phyloP scores from a whole-genome alignment of 345 rosid species.

The Pugionium cornutum region DNA sequence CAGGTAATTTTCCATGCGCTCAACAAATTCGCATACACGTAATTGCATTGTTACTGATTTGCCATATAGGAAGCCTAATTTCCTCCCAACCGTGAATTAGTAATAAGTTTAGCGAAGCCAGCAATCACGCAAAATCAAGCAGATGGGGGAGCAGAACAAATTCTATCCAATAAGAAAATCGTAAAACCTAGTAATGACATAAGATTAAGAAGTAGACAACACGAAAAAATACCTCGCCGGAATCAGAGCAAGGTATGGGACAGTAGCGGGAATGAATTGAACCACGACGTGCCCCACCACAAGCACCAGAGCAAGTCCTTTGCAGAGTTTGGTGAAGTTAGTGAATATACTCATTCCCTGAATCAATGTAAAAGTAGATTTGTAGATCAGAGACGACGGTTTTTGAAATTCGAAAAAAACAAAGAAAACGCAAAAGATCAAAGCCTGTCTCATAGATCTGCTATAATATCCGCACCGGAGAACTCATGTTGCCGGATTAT shows the following conservation, averaged over 20 bases:
- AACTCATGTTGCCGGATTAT: conserved; percentile 45
- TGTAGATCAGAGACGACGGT: conserved; percentile 4
- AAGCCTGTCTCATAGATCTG: conserved; percentile 26
- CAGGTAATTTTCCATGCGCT: too few relatives aligned
- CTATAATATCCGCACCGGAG: conserved; percentile 37
- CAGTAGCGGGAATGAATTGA: conserved; percentile 73
- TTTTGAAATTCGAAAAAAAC: not conserved
- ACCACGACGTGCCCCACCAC: conserved; percentile 74
- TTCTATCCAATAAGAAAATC: conserved; percentile 2
- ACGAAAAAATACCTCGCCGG: conserved; percentile 66
- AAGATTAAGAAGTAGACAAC: too few relatives aligned
- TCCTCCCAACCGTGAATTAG: not conserved
- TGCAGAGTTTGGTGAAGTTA: conserved; percentile 88
- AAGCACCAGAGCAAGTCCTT: conserved; percentile 81
- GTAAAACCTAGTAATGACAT: too few relatives aligned
- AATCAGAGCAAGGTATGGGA: conserved; percentile 78
- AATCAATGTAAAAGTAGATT: conserved; percentile 4
- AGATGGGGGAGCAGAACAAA: not conserved
- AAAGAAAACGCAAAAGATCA: not conserved
- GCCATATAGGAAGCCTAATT: conserved; percentile 13
- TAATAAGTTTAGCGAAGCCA: not conserved
- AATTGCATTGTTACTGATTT: not conserved
- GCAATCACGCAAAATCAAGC: not conserved
- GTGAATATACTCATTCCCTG: conserved; percentile 65
- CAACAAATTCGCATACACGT: too few relatives aligned